phyloP scores from a whole-genome alignment of 805 yeast genomes.

The Monosporozyma aquatica region DNA sequence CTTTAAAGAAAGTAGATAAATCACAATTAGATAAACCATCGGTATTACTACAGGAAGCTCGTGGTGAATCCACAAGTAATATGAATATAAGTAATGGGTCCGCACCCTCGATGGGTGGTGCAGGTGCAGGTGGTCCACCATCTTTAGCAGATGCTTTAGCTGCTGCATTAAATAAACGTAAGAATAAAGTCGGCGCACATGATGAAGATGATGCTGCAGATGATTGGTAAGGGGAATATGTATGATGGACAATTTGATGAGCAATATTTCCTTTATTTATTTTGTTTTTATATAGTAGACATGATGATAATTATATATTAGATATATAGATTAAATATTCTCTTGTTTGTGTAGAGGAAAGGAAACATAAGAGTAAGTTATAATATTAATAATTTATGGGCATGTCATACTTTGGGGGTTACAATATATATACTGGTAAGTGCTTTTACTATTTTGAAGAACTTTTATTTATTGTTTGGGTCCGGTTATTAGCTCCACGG shows the following conservation, averaged over 20 bases:
- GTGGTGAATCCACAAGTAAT: constrained; percentile 39
- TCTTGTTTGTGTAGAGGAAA: neutral
- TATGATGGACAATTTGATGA: too few relatives aligned
- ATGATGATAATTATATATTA: neutral
- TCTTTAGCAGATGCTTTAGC: constrained; percentile 80
- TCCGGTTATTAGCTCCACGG: too few relatives aligned
- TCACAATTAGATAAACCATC: constrained; percentile 74
- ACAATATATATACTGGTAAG: too few relatives aligned
- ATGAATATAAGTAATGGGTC: constrained; percentile 9
- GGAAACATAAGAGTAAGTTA: neutral
- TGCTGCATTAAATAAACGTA: constrained; percentile 74
- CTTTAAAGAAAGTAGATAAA: constrained; percentile 72
- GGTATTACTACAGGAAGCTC: constrained; percentile 59
- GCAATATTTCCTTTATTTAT: too few relatives aligned
- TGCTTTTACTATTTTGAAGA: too few relatives aligned
- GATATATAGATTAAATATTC: too few relatives aligned
- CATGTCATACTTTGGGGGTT: too few relatives aligned
- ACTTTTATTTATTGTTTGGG: too few relatives aligned
- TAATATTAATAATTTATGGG: neutral
- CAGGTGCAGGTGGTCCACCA: constrained; percentile 44
- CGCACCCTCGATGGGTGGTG: constrained; percentile 32
- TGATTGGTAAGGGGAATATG: constrained; percentile 44
- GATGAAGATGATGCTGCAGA: constrained; percentile 70
- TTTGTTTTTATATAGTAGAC: neutral
- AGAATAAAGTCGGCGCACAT: constrained; percentile 81